These are phyloP conservation scores for Apocynum venetum DNA, from an alignment of 257 asterid genomes.

Conservation along the genomic window DNA sequence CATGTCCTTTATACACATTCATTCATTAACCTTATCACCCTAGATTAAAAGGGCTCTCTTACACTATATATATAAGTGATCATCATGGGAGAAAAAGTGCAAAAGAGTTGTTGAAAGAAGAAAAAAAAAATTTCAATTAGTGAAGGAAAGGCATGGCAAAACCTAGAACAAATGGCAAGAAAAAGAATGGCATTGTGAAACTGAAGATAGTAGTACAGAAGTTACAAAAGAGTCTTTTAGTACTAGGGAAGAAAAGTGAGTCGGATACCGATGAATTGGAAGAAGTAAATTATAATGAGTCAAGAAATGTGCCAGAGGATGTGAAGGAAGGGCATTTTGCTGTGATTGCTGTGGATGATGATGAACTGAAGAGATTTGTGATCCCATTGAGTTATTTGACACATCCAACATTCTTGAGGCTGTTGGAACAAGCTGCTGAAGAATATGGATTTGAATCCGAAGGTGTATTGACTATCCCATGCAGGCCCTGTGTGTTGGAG, in stretches of 20 bases:
- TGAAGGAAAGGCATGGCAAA: conserved; percentile 11
- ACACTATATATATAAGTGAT: conserved; percentile 20
- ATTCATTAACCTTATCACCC: too few relatives aligned
- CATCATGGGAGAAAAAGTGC: conserved; percentile 11
- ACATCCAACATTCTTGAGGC: conserved; percentile 31
- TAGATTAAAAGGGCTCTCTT: not conserved
- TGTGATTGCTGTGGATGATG: conserved; percentile 30
- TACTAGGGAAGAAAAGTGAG: conserved; percentile 28
- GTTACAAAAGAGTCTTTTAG: conserved; percentile 41
- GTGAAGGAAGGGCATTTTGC: conserved; percentile 46
- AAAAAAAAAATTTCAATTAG: not conserved
- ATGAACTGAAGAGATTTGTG: conserved; percentile 28
- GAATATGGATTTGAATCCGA: conserved; percentile 39
- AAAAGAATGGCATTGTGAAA: conserved; percentile 28
- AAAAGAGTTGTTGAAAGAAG: conserved; percentile 1
- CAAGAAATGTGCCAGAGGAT: conserved; percentile 44
- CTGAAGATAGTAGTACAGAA: conserved; percentile 47
- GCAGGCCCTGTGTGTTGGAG: conserved; percentile 34
- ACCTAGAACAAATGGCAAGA: conserved; percentile 28
- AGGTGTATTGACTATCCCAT: conserved; percentile 43
- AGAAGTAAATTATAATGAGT: conserved; percentile 10
- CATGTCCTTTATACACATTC: not conserved
- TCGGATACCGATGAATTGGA: conserved; percentile 8
- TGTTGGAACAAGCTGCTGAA: conserved; percentile 43
- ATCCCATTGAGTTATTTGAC: conserved; percentile 32